phyloP scores from a whole-genome alignment of 2,329 filamentous ascomycete species.

The Graphilbum fragrans region DNA sequence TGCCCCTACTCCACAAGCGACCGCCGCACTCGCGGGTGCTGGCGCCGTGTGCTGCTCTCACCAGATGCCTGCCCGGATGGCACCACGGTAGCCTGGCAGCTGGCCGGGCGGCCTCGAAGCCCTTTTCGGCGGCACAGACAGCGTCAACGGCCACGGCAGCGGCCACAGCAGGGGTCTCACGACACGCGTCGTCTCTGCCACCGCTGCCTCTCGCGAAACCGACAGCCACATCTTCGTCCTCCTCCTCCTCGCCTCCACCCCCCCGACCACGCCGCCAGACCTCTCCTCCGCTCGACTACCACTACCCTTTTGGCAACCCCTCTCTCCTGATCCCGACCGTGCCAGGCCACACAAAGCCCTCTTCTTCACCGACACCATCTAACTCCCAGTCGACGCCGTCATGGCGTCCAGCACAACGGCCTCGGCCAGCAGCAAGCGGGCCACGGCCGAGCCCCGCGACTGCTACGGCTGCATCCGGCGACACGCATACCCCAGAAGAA shows the following conservation, averaged over 20 bases:
- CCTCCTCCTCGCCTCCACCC: background rate
- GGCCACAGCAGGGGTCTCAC: background rate
- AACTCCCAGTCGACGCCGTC: too few species aligned
- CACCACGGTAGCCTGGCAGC: background rate
- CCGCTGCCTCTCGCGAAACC: background rate
- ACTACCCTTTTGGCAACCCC: slow-evolving; percentile 11
- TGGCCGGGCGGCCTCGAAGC: too few species aligned
- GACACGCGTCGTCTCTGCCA: background rate
- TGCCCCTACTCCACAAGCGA: background rate
- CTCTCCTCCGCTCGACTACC: slow-evolving; percentile 6
- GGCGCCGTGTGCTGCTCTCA: background rate
- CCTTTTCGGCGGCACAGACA: background rate
- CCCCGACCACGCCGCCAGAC: slow-evolving; percentile 4
- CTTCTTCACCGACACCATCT: too few species aligned
- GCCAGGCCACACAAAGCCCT: too few species aligned
- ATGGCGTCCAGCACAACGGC: too few species aligned
- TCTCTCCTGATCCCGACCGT: slow-evolving; percentile 10
- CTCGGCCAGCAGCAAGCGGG: too few species aligned
- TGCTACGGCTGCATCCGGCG: too few species aligned
- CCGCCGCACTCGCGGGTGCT: background rate
- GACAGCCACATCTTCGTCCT: too few species aligned
- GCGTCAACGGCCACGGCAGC: background rate
- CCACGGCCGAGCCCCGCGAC: too few species aligned
- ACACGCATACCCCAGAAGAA: too few species aligned
- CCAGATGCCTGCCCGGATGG: background rate